Evolutionary conservation across 2,329 filamentous ascomycete species (phyloP), one percentile per base, ranked within the genome.

Genomic region (Penicillium corylophilum): DNA sequence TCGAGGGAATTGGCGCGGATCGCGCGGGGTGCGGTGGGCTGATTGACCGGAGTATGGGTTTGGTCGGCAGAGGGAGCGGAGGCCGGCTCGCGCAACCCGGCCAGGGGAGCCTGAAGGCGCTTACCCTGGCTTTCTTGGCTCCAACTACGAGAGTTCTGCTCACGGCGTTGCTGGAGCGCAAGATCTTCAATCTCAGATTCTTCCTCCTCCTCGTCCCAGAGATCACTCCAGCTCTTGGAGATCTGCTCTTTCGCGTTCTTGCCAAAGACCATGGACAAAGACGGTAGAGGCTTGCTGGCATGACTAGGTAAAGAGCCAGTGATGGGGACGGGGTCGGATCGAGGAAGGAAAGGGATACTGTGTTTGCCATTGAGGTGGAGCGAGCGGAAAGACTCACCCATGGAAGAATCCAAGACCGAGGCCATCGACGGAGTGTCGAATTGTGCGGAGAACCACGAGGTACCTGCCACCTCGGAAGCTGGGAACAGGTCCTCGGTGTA

Each of bases 201-300:
- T 47, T 97, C 93, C 71, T 97, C 91, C 48, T 97, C 93, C 71
- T 97, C 93, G 53, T 97, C 93, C 87, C 91, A 96, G 71, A 97
- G 85, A 71, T 99, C 94, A 66, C 92, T 96, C 94, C 94, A 99
- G 79, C 94, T 97, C 86, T 97, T 97, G 50, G 94, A 96, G 43
- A 95, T 89, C 43, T 82, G 78, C 41, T 93, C 88, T 56, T 84
- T 82, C 69, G 88, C 85, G 31, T 69, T 68, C 66, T 85, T 85
- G 46, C 89, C 89, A 68, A 95, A 93, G 45, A 93, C 83, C 67
- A 87, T 83, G 4, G 89, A 85, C 80, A 93, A 86, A 55, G 89
- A 86, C 48, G 83, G 79, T 61, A 86, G 77, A 36, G 82, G 81
- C 69, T 80, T 75, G 64, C 77, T 67, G 56, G 84, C 79, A 61